phyloP scores from a whole-genome alignment of 345 rosid genomes.

The Erysimum cheiranthoides region DNA sequence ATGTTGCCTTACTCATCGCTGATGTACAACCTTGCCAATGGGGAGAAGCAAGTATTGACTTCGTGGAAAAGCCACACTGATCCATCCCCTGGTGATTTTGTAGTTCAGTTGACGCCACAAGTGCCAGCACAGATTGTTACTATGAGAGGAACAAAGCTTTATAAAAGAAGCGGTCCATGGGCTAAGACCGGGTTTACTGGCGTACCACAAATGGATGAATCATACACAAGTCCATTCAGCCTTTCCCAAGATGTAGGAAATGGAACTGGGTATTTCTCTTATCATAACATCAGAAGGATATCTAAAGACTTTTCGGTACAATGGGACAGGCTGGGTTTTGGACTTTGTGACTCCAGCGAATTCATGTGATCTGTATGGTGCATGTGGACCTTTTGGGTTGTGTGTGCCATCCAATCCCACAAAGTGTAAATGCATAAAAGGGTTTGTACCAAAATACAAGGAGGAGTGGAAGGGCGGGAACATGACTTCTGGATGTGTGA shows the following conservation, averaged over 20 bases:
- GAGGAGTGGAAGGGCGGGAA: constrained; percentile 29
- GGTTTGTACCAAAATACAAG: constrained; percentile 32
- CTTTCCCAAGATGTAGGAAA: constrained; percentile 32
- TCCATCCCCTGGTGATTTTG: constrained; percentile 43
- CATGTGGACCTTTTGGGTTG: constrained; percentile 28
- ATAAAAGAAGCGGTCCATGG: constrained; percentile 45
- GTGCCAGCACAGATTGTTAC: constrained; percentile 35
- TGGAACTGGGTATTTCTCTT: constrained; percentile 36
- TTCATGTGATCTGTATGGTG: constrained; percentile 30
- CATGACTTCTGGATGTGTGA: constrained; percentile 19
- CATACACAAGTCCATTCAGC: constrained; percentile 30
- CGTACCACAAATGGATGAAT: constrained; percentile 37
- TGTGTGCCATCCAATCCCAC: constrained; percentile 11
- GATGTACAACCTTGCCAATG: constrained; percentile 24
- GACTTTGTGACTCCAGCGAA: constrained; percentile 16
- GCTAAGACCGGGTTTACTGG: constrained; percentile 30
- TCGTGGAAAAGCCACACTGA: constrained; percentile 41
- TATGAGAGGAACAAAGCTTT: constrained; percentile 25
- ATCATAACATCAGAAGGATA: constrained; percentile 38
- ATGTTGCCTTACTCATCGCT: constrained; percentile 33
- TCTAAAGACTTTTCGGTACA: constrained; percentile 24
- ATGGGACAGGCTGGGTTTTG: constrained; percentile 33
- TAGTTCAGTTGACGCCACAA: constrained; percentile 33
- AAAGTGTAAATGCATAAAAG: constrained; percentile 32
- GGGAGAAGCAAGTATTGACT: constrained; percentile 31